A percentile compares a stretch with the other conserved stretches of the same genome.
Conservation (phyloP, 1,139 yeast species). For the Suhomyces bolitotheri region DNA sequence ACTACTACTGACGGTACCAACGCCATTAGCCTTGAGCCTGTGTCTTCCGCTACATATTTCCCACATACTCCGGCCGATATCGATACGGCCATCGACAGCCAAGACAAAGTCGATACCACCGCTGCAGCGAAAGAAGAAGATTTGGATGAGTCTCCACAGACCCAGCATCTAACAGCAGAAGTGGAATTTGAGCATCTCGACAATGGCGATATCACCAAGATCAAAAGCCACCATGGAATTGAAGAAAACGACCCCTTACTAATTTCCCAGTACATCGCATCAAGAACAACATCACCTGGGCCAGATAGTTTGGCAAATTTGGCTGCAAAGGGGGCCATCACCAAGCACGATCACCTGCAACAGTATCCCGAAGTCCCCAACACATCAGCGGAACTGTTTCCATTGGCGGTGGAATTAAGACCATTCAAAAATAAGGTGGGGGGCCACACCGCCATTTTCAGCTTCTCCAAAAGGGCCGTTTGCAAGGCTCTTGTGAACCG, state of each 20-base stretch:
- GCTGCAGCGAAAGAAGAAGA: background rate
- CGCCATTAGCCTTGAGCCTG: constrained; percentile 41
- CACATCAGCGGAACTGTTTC: constrained; percentile 37
- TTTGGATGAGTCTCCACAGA: constrained; percentile 9
- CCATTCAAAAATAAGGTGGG: constrained; percentile 94
- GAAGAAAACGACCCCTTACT: constrained; percentile 7
- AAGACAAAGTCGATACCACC: constrained; percentile 1
- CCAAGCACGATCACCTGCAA: constrained; percentile 1
- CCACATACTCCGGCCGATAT: constrained; percentile 52
- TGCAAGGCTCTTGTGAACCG: constrained; percentile 90
- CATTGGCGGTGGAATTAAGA: constrained; percentile 78
- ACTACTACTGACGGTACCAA: background rate
- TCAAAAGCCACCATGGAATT: constrained; percentile 13
- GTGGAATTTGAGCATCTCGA: constrained; percentile 37
- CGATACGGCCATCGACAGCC: background rate
- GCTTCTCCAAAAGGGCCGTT: constrained; percentile 90
- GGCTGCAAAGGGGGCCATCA: background rate
- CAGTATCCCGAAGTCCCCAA: background rate
- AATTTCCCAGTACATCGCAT: constrained; percentile 8
- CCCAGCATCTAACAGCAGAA: constrained; percentile 41
- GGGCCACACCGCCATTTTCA: constrained; percentile 95
- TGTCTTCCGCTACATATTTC: constrained; percentile 66
- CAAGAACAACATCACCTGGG: constrained; percentile 7
- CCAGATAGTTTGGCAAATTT: background rate
- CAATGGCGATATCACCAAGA: constrained; percentile 34